Evolutionary conservation across 306 rosid genomes (phyloP), one percentile per base, ranked within the genome.

Genomic region (Cyclanthera cordifolia): DNA sequence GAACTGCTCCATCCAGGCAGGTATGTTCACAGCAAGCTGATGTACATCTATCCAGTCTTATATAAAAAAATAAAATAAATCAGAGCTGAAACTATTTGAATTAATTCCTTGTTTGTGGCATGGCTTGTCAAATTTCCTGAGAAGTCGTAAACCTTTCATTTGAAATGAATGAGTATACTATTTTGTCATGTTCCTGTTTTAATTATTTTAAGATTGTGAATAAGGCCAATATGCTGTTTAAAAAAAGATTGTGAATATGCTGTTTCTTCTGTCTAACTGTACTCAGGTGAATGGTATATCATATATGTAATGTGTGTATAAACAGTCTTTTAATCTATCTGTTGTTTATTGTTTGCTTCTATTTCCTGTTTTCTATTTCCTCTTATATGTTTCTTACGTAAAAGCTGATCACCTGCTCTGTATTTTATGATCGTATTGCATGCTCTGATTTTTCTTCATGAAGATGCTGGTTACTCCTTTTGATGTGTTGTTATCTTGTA

Each of bases 1-100:
- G 89, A 77, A 59, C 80, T 46, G 78, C 86, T 79, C 95, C 91
- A 67, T 83, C 91, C 43, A 86, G 89, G 25, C 90, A 85, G 95
- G 99, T 93, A 81, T 61, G 45, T 74, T 71, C 52, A 51, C 69
- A 52, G 37, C 70, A 28, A 51, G 52, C 14, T 53, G 39, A 20
- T 69, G 69, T 39, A 23, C 23, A 53, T 54, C 17, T 69, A 10
- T 39, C 37, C 37, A 53, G 49, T 52, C 47, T 49, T 67, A 2
- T 17, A n/a, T n/a, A n/a, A n/a, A n/a, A n/a, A n/a, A n/a, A n/a
- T n/a, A n/a, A n/a, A n/a, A n/a, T n/a, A 0, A 19, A 37, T 61
- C 10, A 39, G 16, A 34, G 24, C 28, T 50, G 39, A 19, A 9
- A 19, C 4, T 19, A 61, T 61, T 63, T 41, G 32, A 13, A 41